Percentiles rank a stretch among this genome's conserved stretches.
Evolutionary conservation across 2,329 filamentous ascomycete species (phyloP).

Genomic region (Phialophora chinensis): DNA sequence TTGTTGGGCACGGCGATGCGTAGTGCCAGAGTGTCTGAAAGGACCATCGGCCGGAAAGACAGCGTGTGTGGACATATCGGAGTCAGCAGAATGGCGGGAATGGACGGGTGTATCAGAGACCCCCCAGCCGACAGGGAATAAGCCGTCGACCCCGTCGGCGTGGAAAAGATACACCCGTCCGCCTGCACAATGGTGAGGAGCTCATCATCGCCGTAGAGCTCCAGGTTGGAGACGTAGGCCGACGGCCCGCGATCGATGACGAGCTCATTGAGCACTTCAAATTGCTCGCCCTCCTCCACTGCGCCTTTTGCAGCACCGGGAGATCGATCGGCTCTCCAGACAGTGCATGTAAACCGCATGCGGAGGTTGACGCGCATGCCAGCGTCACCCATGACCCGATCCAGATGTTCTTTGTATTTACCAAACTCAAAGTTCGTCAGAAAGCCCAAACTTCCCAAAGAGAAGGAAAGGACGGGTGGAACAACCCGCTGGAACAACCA

Average conservation of each 20-base stretch:
- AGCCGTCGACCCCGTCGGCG: constrained; percentile 90
- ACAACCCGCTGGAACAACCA: constrained; percentile 97
- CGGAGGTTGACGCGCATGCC: constrained; percentile 97
- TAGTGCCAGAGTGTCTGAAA: constrained; percentile 91
- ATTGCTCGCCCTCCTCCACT: constrained; percentile 90
- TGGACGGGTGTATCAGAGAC: constrained; percentile 93
- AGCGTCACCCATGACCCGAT: constrained; percentile 87
- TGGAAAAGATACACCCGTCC: constrained; percentile 97
- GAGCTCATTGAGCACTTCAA: constrained; percentile 96
- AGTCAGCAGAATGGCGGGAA: constrained; percentile 93
- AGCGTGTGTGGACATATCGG: constrained; percentile 97
- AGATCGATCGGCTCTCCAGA: constrained; percentile 72
- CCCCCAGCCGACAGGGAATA: constrained; percentile 96
- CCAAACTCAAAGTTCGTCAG: constrained; percentile 96
- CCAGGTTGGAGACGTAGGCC: constrained; percentile 94
- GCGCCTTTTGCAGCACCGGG: constrained; percentile 58
- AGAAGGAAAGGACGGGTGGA: constrained; percentile 89
- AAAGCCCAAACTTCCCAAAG: constrained; percentile 89
- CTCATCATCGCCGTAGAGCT: constrained; percentile 94
- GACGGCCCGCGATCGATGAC: constrained; percentile 97
- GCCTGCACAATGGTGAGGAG: constrained; percentile 94
- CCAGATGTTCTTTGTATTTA: constrained; percentile 83
- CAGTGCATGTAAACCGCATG: constrained; percentile 98
- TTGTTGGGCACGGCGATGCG: constrained; percentile 83
- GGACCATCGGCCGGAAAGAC: constrained; percentile 96